Evolutionary conservation across 176 grass and related monocot species (phyloP).

Genomic region (Aegilops bicornis): DNA sequence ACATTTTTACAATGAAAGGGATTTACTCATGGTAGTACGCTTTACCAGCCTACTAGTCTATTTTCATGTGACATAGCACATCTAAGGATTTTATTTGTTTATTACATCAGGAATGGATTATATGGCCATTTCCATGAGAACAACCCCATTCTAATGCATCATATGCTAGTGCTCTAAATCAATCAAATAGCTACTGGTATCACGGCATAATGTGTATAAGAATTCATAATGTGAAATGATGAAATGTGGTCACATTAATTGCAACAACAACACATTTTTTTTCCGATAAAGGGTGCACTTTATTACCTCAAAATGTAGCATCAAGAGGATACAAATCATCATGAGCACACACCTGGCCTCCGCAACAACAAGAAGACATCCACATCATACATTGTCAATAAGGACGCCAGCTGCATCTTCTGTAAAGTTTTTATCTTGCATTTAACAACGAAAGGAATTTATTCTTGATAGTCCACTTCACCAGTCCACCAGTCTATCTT

Average conservation of each 20-base stretch:
- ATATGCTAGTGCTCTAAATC: not conserved
- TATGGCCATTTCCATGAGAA: too few species aligned
- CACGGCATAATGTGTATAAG: not conserved
- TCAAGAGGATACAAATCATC: too few species aligned
- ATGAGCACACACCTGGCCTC: too few species aligned
- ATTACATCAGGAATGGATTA: too few species aligned
- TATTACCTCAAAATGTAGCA: too few species aligned
- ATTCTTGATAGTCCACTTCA: not conserved
- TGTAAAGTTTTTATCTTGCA: not conserved
- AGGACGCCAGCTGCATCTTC: not conserved
- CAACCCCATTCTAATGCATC: constrained; percentile 15
- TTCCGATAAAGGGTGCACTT: too few species aligned
- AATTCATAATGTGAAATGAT: not conserved
- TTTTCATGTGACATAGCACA: not conserved
- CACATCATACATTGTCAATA: not conserved
- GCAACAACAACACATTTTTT: not conserved
- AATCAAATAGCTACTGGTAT: not conserved
- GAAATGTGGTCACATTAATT: not conserved
- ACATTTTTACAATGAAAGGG: constrained; percentile 12
- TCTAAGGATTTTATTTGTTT: too few species aligned
- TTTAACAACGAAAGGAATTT: constrained; percentile 3
- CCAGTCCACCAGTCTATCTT: not conserved
- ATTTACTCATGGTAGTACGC: not conserved
- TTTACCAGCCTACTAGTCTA: not conserved
- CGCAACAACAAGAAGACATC: too few species aligned